Evolutionary conservation across 768 basidiomycete genomes (phyloP).

Genomic region (Mycena galopus): DNA sequence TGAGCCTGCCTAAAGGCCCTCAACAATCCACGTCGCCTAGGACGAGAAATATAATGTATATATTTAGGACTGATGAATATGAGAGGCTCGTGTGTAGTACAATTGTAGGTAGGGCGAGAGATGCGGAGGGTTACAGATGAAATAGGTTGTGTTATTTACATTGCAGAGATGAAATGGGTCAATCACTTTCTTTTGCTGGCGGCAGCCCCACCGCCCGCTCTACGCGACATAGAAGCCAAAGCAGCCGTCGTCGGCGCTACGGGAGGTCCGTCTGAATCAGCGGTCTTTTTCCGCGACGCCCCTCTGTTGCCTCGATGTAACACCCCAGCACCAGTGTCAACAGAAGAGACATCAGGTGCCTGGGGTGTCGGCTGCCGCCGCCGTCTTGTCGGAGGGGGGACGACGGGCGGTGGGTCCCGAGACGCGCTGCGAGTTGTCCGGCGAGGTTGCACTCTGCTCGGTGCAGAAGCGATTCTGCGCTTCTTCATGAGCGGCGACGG

Average conservation of each 20-base stretch:
- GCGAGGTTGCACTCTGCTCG: slow-evolving; percentile 28
- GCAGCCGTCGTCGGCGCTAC: background rate
- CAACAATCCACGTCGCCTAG: background rate
- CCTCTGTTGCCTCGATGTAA: background rate
- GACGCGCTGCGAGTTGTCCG: slow-evolving; percentile 18
- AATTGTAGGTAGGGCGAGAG: background rate
- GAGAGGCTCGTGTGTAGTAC: slow-evolving; percentile 16
- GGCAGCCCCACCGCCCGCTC: slow-evolving; percentile 3
- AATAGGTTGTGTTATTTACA: slow-evolving; percentile 9
- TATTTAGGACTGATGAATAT: background rate
- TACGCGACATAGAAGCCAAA: background rate
- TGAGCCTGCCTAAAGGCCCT: background rate
- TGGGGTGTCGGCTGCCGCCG: slow-evolving; percentile 4
- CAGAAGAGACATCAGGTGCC: background rate
- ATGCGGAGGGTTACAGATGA: slow-evolving; percentile 21
- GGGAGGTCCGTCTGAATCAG: slow-evolving; percentile 9
- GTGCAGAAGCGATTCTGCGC: slow-evolving; percentile 22
- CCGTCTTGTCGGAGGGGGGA: slow-evolving; percentile 1
- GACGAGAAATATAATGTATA: slow-evolving; percentile 14
- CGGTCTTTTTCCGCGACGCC: background rate
- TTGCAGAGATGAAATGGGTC: slow-evolving; percentile 1
- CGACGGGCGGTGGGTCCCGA: background rate
- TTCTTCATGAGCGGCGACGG: slow-evolving; percentile 24
- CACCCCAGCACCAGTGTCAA: background rate
- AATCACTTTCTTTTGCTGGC: slow-evolving; percentile 1